A percentile compares a stretch with the other conserved stretches of the same genome.
phyloP scores from a whole-genome alignment of 768 basidiomycete species.

The Sporobolomyces phaffii region DNA sequence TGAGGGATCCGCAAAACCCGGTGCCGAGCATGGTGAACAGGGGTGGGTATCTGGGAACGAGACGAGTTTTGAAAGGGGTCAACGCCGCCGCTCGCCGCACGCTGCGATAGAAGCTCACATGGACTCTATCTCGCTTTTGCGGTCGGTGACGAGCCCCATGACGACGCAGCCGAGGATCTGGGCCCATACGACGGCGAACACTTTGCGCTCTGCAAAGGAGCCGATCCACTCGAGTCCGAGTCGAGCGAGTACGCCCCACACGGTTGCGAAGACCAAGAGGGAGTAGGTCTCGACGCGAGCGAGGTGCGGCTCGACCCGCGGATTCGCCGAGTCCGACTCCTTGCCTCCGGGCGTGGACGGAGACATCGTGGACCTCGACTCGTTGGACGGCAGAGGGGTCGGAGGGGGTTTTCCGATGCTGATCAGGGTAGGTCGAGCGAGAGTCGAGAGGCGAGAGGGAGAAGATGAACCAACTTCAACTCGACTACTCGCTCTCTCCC shows the following conservation, averaged over 20 bases:
- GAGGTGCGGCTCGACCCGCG: conserved; percentile 52
- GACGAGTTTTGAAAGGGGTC: conserved; percentile 1
- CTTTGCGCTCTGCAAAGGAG: conserved; percentile 64
- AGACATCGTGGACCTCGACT: too few relatives aligned
- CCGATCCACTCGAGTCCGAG: conserved; percentile 70
- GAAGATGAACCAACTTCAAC: too few relatives aligned
- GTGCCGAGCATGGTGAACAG: conserved; percentile 82
- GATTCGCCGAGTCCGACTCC: background rate
- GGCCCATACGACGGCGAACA: conserved; percentile 76
- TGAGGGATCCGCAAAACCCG: conserved; percentile 94
- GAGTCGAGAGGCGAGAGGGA: conserved; percentile 12
- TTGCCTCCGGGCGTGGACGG: too few relatives aligned
- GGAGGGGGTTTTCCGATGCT: too few relatives aligned
- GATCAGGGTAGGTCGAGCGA: background rate
- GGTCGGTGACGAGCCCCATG: conserved; percentile 72
- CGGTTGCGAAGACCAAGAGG: conserved; percentile 70
- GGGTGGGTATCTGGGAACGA: conserved; percentile 66
- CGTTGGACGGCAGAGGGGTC: too few relatives aligned
- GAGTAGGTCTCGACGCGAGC: conserved; percentile 57
- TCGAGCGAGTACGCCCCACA: conserved; percentile 76
- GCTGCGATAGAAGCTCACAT: conserved; percentile 62
- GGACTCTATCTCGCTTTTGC: conserved; percentile 65
- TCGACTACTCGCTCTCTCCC: background rate
- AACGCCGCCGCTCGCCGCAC: too few relatives aligned
- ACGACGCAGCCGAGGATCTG: conserved; percentile 83